These are phyloP conservation scores for Epichloe festucae DNA, from an alignment of 2,329 filamentous ascomycete species.

Conservation along the genomic window DNA sequence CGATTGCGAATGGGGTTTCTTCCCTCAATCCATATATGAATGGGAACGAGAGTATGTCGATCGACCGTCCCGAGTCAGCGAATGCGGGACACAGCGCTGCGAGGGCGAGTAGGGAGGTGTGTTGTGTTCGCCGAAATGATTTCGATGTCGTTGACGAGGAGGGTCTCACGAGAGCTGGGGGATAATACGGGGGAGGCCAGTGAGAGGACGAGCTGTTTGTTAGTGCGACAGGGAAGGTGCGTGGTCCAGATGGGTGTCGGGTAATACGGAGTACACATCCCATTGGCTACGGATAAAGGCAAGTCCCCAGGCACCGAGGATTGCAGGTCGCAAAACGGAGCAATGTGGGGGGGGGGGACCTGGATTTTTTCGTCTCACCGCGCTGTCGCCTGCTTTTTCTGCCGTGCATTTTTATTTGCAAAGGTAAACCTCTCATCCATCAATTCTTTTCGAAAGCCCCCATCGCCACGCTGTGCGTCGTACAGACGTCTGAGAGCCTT, in stretches of 20 bases:
- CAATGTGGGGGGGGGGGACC: not conserved
- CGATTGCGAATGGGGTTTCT: not conserved
- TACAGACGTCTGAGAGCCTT: not conserved
- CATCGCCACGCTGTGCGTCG: not conserved
- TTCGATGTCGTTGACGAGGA: conserved; percentile 1
- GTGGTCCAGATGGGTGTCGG: not conserved
- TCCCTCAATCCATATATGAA: not conserved
- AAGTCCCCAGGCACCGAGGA: too few relatives aligned
- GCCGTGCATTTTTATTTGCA: not conserved
- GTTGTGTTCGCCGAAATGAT: not conserved
- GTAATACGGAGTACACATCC: too few relatives aligned
- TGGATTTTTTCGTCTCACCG: not conserved
- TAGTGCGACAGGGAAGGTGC: conserved; percentile 1
- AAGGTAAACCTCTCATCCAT: too few relatives aligned
- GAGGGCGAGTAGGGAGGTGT: not conserved
- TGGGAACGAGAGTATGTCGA: not conserved
- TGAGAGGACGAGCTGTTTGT: not conserved
- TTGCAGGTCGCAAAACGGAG: not conserved
- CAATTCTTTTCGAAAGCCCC: not conserved
- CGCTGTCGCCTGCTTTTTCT: not conserved
- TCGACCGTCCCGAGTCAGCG: not conserved
- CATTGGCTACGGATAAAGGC: too few relatives aligned
- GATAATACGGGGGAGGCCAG: not conserved
- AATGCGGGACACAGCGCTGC: not conserved
- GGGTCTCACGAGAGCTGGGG: conserved; percentile 2